Conservation (phyloP, 441 rosid genomes). For the Rhodomyrtus psidioides region DNA sequence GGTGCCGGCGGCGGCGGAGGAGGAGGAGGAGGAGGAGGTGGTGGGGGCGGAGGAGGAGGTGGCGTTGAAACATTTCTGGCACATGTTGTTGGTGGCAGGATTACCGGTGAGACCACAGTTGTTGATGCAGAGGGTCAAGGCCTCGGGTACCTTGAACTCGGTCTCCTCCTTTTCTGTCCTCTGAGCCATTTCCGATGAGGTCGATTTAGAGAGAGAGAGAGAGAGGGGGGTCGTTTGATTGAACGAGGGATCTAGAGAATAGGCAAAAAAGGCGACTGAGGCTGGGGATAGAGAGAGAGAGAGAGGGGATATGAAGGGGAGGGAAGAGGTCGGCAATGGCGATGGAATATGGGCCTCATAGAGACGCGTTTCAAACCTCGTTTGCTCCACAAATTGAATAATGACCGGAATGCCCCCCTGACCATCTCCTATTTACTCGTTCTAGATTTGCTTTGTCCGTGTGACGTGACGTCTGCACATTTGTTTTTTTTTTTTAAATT, state of each 20-base stretch:
- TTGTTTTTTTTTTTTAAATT: too few species aligned
- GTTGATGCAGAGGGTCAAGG: slow-evolving; percentile 56
- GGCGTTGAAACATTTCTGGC: slow-evolving; percentile 90
- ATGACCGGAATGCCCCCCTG: slow-evolving; percentile 32
- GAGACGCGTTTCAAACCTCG: slow-evolving; percentile 75
- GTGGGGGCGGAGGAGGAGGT: slow-evolving; percentile 4
- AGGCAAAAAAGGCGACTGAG: not conserved
- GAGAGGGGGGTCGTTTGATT: not conserved
- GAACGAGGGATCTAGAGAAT: not conserved
- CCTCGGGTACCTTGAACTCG: slow-evolving; percentile 85
- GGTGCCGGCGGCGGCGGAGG: not conserved
- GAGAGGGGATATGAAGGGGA: slow-evolving; percentile 30
- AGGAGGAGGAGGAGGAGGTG: not conserved
- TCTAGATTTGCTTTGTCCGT: too few species aligned
- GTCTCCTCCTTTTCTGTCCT: slow-evolving; percentile 93
- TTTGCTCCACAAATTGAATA: not conserved
- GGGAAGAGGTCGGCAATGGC: slow-evolving; percentile 55
- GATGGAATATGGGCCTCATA: slow-evolving; percentile 69
- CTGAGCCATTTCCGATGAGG: slow-evolving; percentile 52
- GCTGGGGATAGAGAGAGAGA: not conserved
- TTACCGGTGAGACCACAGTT: slow-evolving; percentile 82
- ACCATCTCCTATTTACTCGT: not conserved
- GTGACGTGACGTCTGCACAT: too few species aligned
- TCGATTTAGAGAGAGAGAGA: not conserved
- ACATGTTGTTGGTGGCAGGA: slow-evolving; percentile 90